Conservation (phyloP, 2,329 filamentous ascomycete genomes). For the Parastagonospora nodorum region DNA sequence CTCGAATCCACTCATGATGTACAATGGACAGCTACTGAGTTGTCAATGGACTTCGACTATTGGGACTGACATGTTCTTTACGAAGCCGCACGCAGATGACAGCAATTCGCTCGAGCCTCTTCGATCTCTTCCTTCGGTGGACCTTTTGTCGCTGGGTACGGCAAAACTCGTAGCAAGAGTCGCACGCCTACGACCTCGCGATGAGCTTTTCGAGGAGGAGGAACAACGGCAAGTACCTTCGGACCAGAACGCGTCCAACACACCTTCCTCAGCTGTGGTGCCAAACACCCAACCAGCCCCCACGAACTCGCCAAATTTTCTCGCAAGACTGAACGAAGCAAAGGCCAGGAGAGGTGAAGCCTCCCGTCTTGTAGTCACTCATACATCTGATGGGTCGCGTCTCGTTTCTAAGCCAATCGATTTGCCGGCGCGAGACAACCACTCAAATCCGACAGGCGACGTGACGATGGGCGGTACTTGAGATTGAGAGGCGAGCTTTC, state of each 20-base stretch:
- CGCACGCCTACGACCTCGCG: constrained; percentile 57
- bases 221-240: constrained; percentile 2
- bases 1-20: constrained; percentile 75
- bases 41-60: constrained; percentile 83
- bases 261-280: neutral
- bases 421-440: neutral
- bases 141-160: constrained; percentile 73
- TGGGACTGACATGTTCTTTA: constrained; percentile 82
- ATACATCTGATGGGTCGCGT: constrained; percentile 18
- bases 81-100: constrained; percentile 27
- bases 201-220: constrained; percentile 25
- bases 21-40: constrained; percentile 76
- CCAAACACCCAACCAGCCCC: constrained; percentile 11
- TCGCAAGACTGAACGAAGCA: constrained; percentile 47
- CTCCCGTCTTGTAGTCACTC: constrained; percentile 21
- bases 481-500: neutral
- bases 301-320: constrained; percentile 42
- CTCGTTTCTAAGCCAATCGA: constrained; percentile 13
- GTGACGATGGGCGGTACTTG: constrained; percentile 14
- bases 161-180: constrained; percentile 72
- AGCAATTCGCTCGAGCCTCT: constrained; percentile 45
- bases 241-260: neutral
- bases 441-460: neutral
- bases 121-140: constrained; percentile 62
- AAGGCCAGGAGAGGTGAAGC: constrained; percentile 50